Base-by-base conservation (phyloP, 140 eudicot genomes). In the Bidens hawaiensis region DNA sequence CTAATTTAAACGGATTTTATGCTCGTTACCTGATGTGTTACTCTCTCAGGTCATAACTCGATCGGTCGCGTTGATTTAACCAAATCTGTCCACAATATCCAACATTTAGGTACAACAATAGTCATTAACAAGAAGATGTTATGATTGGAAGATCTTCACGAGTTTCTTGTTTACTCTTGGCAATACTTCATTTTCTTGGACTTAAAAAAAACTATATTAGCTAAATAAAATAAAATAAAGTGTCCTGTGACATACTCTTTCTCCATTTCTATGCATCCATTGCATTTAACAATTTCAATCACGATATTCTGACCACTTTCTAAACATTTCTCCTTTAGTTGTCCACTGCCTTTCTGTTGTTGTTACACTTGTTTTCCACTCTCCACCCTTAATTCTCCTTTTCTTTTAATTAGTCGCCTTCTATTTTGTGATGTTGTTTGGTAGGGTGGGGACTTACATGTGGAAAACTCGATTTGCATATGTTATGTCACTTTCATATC, bases 401-500 rank as follows among this genome's bases (percentile, higher is more conserved):
- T 19, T 56, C 30, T 43, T 59, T 38, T 38, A 38, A 48, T 60
- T 48, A 31, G 15, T 6, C 41, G 2, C 36, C 60, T 64, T 72
- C 61, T 72, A 64, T 72, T 40, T 42, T 55, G 33, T 47, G 72
- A 50, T 45, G 43, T 64, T 55, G 78, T 64, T 73, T 56, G 78
- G 73, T 64, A 55, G 62, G 62, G 30, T 65, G 61, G 67, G 45
- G 54, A 28, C 23, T 55, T 64, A 64, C 78, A 73, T 64, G 78
- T 73, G 73, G 54, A 73, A 56, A 41, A 43, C 66, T 65, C 78
- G 18, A 55, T 65, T 65, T 65, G 71, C 65, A 67, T 61, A 73
- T 73, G 78, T 36, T 73, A 73, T 42, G 65, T 73, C 72, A 66
- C 78, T 73, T 17, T 73, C 78, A 73, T 56, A 48, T 73, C 78